These are phyloP conservation scores for Candida xiaguanensis DNA, from an alignment of 805 yeast genomes.

Conservation along the genomic window DNA sequence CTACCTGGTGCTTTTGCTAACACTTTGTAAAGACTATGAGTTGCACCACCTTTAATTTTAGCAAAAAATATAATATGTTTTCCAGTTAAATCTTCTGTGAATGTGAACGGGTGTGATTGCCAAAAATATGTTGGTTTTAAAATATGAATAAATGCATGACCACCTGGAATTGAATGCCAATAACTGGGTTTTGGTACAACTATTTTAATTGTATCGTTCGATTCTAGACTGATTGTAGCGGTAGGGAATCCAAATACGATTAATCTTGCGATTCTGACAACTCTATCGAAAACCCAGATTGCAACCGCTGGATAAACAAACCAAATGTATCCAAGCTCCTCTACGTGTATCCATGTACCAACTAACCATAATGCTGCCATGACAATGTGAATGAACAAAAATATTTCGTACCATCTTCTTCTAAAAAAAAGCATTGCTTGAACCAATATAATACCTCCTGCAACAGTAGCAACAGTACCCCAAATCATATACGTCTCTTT, in stretches of 20 bases:
- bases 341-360: too few species aligned
- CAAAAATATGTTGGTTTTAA: slow-evolving; percentile 45
- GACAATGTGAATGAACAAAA: slow-evolving; percentile 56
- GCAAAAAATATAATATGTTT: slow-evolving; percentile 29
- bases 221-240: slow-evolving; percentile 41
- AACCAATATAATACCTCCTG: slow-evolving; percentile 39
- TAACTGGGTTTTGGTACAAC: slow-evolving; percentile 47
- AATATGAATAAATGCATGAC: slow-evolving; percentile 57
- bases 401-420: slow-evolving; percentile 46
- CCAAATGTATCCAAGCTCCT: slow-evolving; percentile 48
- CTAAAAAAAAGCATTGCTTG: slow-evolving; percentile 46
- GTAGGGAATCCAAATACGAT: slow-evolving; percentile 56
- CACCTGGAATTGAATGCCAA: slow-evolving; percentile 60
- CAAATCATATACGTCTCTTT: slow-evolving; percentile 16
- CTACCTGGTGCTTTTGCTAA: slow-evolving; percentile 17
- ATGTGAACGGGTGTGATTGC: slow-evolving; percentile 70
- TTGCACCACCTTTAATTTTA: slow-evolving; percentile 34
- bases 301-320: slow-evolving; percentile 51
- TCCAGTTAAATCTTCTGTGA: slow-evolving; percentile 20
- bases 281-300: slow-evolving; percentile 69
- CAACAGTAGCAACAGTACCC: slow-evolving; percentile 23
- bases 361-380: slow-evolving; percentile 42
- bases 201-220: slow-evolving; percentile 47
- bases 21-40: slow-evolving; percentile 17
- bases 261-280: slow-evolving; percentile 53